Percentiles rank a stretch among this genome's conserved stretches.
Conservation (phyloP, 2,329 filamentous ascomycete genomes). For the Cladosporium sphaerospermum region DNA sequence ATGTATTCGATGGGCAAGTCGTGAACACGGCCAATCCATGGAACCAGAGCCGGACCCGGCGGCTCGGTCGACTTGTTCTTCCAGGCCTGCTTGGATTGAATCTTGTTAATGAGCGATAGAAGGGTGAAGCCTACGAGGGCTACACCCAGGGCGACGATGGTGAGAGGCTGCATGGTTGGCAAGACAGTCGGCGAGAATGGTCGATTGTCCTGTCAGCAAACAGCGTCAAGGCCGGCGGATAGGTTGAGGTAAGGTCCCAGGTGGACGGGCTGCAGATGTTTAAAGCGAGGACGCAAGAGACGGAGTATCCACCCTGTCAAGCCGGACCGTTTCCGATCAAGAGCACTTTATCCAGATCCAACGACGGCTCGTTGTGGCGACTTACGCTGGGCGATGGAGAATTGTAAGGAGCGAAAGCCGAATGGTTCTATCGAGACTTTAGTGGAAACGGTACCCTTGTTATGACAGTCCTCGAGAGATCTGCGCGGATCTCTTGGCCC, state of each 20-base stretch:
- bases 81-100: conserved; percentile 27
- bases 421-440: conserved; percentile 9
- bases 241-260: neutral
- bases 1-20: conserved; percentile 44
- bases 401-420: conserved; percentile 8
- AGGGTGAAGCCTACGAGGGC: conserved; percentile 34
- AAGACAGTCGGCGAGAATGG: neutral
- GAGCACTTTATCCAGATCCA: conserved; percentile 1
- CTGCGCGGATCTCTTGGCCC: conserved; percentile 3
- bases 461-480: conserved; percentile 8
- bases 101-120: conserved; percentile 29
- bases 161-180: conserved; percentile 36
- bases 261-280: conserved; percentile 2
- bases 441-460: conserved; percentile 10
- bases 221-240: neutral
- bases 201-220: neutral
- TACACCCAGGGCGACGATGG: conserved; percentile 22
- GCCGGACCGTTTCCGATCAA: conserved; percentile 6
- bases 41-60: conserved; percentile 36
- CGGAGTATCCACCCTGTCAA: conserved; percentile 4
- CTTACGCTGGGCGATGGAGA: neutral
- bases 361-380: conserved; percentile 4
- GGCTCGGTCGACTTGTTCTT: conserved; percentile 29
- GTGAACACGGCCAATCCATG: conserved; percentile 36
- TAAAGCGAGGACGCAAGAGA: conserved; percentile 2